Evolutionary conservation across 2,329 filamentous ascomycete genomes (phyloP), one percentile per base, ranked within the genome.

Genomic region (Ambrosiella xylebori): DNA sequence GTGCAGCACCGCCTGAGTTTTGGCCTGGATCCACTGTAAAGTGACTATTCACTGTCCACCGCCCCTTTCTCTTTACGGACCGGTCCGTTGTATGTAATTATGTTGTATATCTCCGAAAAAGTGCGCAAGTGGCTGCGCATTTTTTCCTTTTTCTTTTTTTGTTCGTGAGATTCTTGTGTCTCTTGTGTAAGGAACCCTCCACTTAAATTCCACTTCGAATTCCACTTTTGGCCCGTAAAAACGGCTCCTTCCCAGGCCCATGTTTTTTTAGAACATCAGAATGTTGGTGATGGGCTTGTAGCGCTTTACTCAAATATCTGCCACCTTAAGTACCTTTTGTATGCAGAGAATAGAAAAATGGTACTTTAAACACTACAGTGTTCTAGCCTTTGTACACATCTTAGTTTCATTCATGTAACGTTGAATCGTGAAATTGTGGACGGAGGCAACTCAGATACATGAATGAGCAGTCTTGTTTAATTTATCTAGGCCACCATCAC

Each of bases 231-330:
- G 57, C 49, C n/a, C 15, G 36, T 58, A 11, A 51, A 58, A 41
- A 50, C 57, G 57, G 57, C 50, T 58, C 57, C 51, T 58, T 54
- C 52, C 27, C 17, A 54, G 52, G 19, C 15, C 37, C 38, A 40
- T n/a, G 44, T 54, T 54, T 11, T 54, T 54, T 54, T 47, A 12
- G 12, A 57, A 49, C 7, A 37, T 13, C n/a, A 49, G 40, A 57
- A 57, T 39, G 11, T 3, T 36, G 39, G 36, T 8, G 39, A 4
- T 8, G 41, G 35, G 37, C 7, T 54, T 54, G 37, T 54, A 54
- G 38, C 52, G 52, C 35, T n/a, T 11, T 27, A 27, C 27, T 15
- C 8, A 3, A n/a, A 51, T 35, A 35, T 51, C 37, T n/a, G 27
- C 47, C 47, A 51, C 47, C 27, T 35, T 7, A 51, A 54, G 37